Conservation (phyloP, 2,329 filamentous ascomycete species). For the Myriosclerotinia duriaeana region DNA sequence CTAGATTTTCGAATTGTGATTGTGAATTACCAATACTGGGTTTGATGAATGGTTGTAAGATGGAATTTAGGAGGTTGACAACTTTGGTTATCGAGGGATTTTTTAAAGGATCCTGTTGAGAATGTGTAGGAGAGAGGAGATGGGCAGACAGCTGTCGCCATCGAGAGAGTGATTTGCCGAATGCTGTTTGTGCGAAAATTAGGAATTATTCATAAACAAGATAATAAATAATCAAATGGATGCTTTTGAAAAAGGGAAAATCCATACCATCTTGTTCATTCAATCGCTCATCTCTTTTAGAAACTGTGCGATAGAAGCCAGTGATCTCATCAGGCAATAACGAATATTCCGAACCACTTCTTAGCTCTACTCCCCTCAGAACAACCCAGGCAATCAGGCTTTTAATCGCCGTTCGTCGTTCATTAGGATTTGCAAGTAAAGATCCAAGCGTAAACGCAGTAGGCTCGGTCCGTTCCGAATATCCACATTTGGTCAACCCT, state of each 20-base stretch:
- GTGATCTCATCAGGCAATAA: constrained; percentile 15
- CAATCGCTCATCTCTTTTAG: not conserved
- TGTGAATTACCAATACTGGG: not conserved
- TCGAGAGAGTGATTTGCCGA: not conserved
- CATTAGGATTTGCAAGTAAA: constrained; percentile 11
- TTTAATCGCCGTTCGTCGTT: constrained; percentile 13
- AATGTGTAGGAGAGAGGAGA: not conserved
- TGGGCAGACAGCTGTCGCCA: constrained; percentile 12
- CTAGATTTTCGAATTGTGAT: constrained; percentile 20
- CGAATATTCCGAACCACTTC: constrained; percentile 2
- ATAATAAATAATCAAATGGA: not conserved
- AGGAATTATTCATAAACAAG: not conserved
- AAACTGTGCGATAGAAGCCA: constrained; percentile 1
- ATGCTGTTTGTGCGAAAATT: not conserved
- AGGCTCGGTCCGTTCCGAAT: constrained; percentile 8
- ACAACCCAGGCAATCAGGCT: constrained; percentile 14
- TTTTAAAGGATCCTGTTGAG: not conserved
- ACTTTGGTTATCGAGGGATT: not conserved
- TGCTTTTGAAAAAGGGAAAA: not conserved
- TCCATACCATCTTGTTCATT: not conserved
- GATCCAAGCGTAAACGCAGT: not conserved
- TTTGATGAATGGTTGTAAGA: constrained; percentile 2
- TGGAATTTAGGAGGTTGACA: not conserved
- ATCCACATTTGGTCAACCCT: not conserved
- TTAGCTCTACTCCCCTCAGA: constrained; percentile 1